Base-by-base conservation (phyloP, 1,284 basidiomycete genomes). In the Austroboletus niveus region DNA sequence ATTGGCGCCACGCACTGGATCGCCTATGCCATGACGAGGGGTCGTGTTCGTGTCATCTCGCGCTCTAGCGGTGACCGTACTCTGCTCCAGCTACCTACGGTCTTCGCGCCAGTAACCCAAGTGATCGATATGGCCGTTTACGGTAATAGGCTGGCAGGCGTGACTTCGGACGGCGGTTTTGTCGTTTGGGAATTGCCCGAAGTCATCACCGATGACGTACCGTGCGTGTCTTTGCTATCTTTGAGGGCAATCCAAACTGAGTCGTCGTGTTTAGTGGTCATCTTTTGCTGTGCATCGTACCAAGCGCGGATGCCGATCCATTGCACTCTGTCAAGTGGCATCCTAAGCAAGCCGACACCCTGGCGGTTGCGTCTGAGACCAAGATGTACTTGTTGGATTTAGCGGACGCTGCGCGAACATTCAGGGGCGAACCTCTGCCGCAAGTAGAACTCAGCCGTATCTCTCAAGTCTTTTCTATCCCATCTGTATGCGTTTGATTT, bases 1-100 rank as follows among this genome's bases (percentile, higher is more conserved):
- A 92, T 92, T 51, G 89, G 89, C 10, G 89, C 88, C 10, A 90
- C 88, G 7, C 85, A 89, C 61, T 92, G 89, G 87, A 89, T 92
- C 54, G 89, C 89, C 12, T 92, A 92, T 63, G 89, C 87, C 20
- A 92, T 92, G 90, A 91, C 86, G n/a, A 84, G 85, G 71, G 88
- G 86, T 81, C 88, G 89, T 56, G 86, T 92, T 48, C 85, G 89
- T 45, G 85, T 92, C 48, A 91, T 92, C 54, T 92, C 89, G 17
- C 79, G 89, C 48, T 87, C 87, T 14, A 91, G 89, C 57, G 90
- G 90, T 22, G 88, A 90, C 65, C 84, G 89, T 45, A 91, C 89
- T 11, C 73, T 92, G 1, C 76, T 92, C 30, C 86, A 89, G 63
- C 74, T 92, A 39, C 89, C 89, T 5, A 62, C 72, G 17, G 69